Base-by-base conservation (phyloP, 1,284 basidiomycete species). In the Caloboletus inedulis region DNA sequence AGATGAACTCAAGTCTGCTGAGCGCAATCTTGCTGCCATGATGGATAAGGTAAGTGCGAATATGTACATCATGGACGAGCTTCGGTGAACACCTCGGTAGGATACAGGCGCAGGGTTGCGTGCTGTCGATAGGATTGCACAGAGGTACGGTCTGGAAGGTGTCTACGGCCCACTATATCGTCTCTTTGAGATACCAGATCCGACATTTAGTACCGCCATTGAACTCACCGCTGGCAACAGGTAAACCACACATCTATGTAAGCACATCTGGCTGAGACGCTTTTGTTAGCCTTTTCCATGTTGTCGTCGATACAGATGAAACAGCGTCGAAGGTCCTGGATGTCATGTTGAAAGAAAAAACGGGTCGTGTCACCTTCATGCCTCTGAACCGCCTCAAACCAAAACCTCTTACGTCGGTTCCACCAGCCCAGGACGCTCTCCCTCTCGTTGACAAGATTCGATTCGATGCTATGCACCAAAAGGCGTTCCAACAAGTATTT, bases 401-500 rank as follows among this genome's bases (percentile, higher is more conserved):
- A 37, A 90, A 89, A 59, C 77, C 79, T 42, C 75, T 78, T 0
- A 71, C 76, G 0, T 64, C 63, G 9, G 73, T 78, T 13, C 94
- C 94, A 0, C 86, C 89, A 58, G 87, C 87, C 4, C 82, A 87
- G 51, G 96, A 99, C 60, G 94, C 93, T 0, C 85, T 98, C 40
- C 92, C 94, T 0, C 81, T 95, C 54, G 76, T 94, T 47, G 81
- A 87, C 56, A 95, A 95, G 69, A 80, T 99, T 51, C 77, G 78
- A 3, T 99, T 87, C 65, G 87, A 95, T 58, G 75, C 75, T 3
- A 70, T 70, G 16, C 88, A 88, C 64, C 75, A 79, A 37, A 89
- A 91, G 59, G 97, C 97, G 0, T 93, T 99, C 71, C 86, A 95
- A 66, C 96, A 98, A 69, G 94, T 99, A n/a, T 99, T 99, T 63